Percentiles rank a stretch among this genome's conserved stretches.
These are phyloP conservation scores for Phytophthora crassamura DNA, from an alignment of 352 stramenopile species.

Conservation along the genomic window DNA sequence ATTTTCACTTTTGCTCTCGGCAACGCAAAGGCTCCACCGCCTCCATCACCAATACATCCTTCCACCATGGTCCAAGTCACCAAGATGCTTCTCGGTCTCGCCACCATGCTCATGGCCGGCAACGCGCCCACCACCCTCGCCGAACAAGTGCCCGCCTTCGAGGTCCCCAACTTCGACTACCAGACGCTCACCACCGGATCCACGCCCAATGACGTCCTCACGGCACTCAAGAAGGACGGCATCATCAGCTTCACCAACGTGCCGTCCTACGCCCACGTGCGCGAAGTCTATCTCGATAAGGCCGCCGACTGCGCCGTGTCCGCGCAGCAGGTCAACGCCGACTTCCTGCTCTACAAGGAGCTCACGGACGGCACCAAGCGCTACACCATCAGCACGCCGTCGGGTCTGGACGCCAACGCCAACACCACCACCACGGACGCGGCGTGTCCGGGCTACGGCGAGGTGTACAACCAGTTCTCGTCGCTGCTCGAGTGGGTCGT, in stretches of 20 bases:
- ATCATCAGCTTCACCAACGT: conserved; percentile 78
- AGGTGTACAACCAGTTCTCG: conserved; percentile 50
- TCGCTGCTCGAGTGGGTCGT: conserved; percentile 58
- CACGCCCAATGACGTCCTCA: conserved; percentile 46
- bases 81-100: conserved; percentile 32
- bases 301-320: conserved; percentile 62
- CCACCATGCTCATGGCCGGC: conserved; percentile 17
- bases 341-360: conserved; percentile 65
- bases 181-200: conserved; percentile 37
- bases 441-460: conserved; percentile 48
- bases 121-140: conserved; percentile 21
- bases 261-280: conserved; percentile 49
- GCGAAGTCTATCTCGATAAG: conserved; percentile 52
- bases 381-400: conserved; percentile 73
- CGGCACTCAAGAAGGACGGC: conserved; percentile 65
- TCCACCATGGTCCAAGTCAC: conserved; percentile 32
- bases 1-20: conserved; percentile 23
- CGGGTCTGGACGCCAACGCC: conserved; percentile 45
- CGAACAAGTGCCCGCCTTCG: conserved; percentile 45
- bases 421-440: conserved; percentile 36
- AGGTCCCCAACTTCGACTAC: conserved; percentile 67
- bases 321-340: conserved; percentile 26
- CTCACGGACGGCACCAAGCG: conserved; percentile 69
- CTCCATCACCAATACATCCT: neutral
- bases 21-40: neutral